phyloP scores from a whole-genome alignment of 2,329 filamentous ascomycete species.

The Penicillium fuscoglaucum region DNA sequence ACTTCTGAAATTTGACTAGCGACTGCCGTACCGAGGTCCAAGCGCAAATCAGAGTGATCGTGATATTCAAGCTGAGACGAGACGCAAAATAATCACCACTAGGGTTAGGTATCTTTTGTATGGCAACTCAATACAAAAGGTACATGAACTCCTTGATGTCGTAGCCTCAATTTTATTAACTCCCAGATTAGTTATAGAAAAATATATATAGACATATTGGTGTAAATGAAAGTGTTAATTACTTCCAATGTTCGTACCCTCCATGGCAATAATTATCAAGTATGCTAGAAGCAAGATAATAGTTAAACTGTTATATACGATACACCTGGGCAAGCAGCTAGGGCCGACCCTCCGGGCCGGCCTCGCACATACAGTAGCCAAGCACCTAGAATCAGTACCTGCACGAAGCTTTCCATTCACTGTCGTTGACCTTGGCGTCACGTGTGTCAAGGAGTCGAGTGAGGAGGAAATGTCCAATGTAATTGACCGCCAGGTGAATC shows the following conservation, averaged over 20 bases:
- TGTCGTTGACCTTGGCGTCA: not conserved
- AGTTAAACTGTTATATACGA: not conserved
- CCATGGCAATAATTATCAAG: not conserved
- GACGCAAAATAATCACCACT: not conserved
- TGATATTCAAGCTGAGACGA: not conserved
- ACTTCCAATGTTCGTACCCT: not conserved
- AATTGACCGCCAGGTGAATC: not conserved
- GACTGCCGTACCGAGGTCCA: not conserved
- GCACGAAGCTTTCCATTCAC: not conserved
- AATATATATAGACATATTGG: not conserved
- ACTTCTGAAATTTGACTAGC: not conserved
- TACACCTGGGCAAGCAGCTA: not conserved
- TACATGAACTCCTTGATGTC: not conserved
- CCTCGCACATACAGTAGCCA: not conserved
- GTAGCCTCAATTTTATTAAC: not conserved
- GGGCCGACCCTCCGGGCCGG: too few species aligned
- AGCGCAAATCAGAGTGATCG: not conserved
- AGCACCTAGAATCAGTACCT: not conserved
- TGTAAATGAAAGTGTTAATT: not conserved
- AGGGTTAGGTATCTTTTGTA: not conserved
- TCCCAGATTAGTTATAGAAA: not conserved
- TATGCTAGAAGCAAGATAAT: not conserved
- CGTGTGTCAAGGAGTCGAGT: not conserved
- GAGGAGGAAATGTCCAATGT: not conserved
- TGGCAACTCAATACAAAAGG: not conserved